phyloP scores from a whole-genome alignment of 1,284 basidiomycete genomes.

The Trichosporon faecale region DNA sequence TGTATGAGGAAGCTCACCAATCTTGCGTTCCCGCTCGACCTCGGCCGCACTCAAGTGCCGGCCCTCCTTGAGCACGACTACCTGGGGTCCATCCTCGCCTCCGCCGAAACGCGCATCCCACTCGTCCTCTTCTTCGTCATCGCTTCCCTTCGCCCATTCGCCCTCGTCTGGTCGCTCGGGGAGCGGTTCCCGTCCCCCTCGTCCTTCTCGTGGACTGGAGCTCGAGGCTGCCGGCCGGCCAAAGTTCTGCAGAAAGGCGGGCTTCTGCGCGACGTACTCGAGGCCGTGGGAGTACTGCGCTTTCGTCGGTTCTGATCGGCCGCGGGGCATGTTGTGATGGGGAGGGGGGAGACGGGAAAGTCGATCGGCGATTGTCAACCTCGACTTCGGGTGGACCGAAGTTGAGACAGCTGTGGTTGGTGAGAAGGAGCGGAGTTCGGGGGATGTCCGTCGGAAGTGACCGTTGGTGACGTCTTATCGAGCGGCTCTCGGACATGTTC shows the following conservation, averaged over 20 bases:
- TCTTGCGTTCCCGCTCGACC: constrained; percentile 69
- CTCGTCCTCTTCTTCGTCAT: constrained; percentile 61
- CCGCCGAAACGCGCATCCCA: constrained; percentile 72
- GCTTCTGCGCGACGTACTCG: constrained; percentile 42
- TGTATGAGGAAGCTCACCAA: constrained; percentile 57
- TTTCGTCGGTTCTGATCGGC: constrained; percentile 16
- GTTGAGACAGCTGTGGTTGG: neutral
- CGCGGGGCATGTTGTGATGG: constrained; percentile 12
- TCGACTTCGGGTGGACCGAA: neutral
- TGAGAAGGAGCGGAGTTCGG: neutral
- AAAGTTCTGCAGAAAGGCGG: constrained; percentile 45
- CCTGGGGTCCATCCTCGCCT: constrained; percentile 74
- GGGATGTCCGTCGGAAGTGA: neutral
- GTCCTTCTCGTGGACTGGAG: neutral
- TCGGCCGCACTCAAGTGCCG: constrained; percentile 74
- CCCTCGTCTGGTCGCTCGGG: constrained; percentile 43
- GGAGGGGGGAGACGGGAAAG: neutral
- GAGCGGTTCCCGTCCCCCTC: constrained; percentile 25
- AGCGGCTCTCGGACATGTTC: neutral
- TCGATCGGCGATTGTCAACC: neutral
- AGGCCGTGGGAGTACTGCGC: constrained; percentile 34
- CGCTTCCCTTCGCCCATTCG: constrained; percentile 36
- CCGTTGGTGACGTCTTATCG: neutral
- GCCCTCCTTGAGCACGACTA: constrained; percentile 77
- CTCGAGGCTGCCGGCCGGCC: constrained; percentile 22